Conservation (phyloP, 164 flowering plant genomes). For the Berberis thunbergii region DNA sequence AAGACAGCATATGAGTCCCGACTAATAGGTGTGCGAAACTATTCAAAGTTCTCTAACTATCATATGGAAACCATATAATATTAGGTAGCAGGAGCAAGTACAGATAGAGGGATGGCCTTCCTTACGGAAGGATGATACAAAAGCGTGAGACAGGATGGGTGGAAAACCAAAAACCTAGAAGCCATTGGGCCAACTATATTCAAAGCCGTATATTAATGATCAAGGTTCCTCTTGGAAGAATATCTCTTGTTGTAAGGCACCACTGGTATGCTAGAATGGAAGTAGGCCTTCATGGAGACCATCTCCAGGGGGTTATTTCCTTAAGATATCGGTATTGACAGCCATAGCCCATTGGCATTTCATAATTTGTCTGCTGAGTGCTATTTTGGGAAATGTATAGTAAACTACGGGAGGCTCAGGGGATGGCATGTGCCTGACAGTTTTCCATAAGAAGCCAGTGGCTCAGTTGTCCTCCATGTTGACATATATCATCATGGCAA, state of each 20-base stretch:
- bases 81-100: neutral
- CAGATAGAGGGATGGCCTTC: neutral
- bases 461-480: neutral
- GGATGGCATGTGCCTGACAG: neutral
- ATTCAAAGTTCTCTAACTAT: neutral
- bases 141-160: neutral
- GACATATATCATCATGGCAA: neutral
- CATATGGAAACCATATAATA: neutral
- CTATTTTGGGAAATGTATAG: neutral
- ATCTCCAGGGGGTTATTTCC: neutral
- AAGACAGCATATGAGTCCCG: too few species aligned
- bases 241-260: neutral
- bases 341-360: neutral
- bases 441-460: neutral
- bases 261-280: neutral
- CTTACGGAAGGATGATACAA: constrained; percentile 4
- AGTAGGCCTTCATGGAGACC: too few species aligned
- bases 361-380: neutral
- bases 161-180: constrained; percentile 15
- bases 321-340: neutral
- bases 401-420: neutral
- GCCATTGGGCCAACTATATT: constrained; percentile 2
- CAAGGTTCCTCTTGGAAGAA: constrained; percentile 7
- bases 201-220: neutral
- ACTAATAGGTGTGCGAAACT: too few species aligned